Evolutionary conservation across 495 filamentous ascomycete genomes (phyloP), one percentile per base, ranked within the genome.

Genomic region (Aspergillus steynii): DNA sequence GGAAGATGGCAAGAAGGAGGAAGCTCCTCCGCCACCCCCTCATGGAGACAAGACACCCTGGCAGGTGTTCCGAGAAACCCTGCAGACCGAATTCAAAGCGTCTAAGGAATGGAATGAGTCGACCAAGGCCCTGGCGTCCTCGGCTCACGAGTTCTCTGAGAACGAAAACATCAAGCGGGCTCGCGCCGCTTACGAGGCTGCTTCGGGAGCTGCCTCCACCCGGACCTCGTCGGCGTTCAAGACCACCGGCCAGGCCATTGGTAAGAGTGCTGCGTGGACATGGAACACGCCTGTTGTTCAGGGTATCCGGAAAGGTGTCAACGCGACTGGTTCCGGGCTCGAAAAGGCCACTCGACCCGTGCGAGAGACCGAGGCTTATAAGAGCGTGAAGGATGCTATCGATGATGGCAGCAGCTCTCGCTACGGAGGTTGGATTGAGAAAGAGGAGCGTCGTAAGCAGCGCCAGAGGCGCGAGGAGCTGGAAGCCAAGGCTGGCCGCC

Each of bases 91-190:
- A 71, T 95, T 99, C 76, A 93, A 97, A 71, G 90, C 93, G 29
- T 98, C 95, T 20, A 96, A 98, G 72, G 95, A 99, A 74, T 99
- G 96, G 95, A 95, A 98, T 68, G 95, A 99, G 66, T 96, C 91
- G 49, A 99, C 93, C 20, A 97, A 98, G 73, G 91, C 93, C 55
- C 83, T 99, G 10, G 91, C 92, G 12, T 89, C 90, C 45, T 90
- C 88, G 0, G 93, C 92, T 28, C 88, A 96, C 65, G 84, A 97
- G 61, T 92, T 99, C 69, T 89, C 86, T n/a, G 95, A 98, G 73
- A 97, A 89, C 68, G 92, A 96, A 71, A 90, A 86, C n/a, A 87
- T 99, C 45, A 88, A 90, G 62, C 86, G 88, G 61, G 95, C 95
- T 29, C 86, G 90, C 56, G 85, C 90, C 61, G 94, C 92, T 25